These are phyloP conservation scores for Lentinula sp. DNA, from an alignment of 768 basidiomycete species.

Conservation along the genomic window DNA sequence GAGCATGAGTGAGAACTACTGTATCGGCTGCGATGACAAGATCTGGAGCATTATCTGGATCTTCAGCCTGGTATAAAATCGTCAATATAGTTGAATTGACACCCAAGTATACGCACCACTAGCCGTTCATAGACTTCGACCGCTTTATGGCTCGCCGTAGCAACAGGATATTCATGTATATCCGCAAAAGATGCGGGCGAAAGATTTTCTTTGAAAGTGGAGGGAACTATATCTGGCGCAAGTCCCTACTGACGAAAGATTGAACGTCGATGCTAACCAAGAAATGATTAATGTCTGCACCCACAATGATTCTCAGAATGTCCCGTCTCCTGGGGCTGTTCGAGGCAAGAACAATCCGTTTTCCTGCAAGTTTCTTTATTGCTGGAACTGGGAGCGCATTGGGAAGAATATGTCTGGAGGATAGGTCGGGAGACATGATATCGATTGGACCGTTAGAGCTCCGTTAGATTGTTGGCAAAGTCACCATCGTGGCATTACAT, in stretches of 20 bases:
- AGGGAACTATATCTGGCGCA: conserved; percentile 65
- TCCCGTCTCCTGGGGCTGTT: conserved; percentile 81
- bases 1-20: conserved; percentile 79
- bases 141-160: conserved; percentile 75
- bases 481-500: background rate
- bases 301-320: conserved; percentile 72
- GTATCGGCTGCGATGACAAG: conserved; percentile 94
- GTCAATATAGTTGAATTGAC: background rate
- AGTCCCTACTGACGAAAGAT: conserved; percentile 23
- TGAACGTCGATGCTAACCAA: background rate
- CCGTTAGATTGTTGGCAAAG: no score
- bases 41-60: conserved; percentile 69
- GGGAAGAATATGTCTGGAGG: conserved; percentile 46
- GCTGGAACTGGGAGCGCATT: conserved; percentile 59
- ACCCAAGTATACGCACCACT: conserved; percentile 38
- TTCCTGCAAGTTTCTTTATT: conserved; percentile 63
- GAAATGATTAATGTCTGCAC: conserved; percentile 20
- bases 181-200: conserved; percentile 61
- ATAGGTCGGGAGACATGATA: background rate
- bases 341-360: conserved; percentile 81
- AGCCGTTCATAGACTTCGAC: conserved; percentile 84
- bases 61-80: conserved; percentile 26
- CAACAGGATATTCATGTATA: conserved; percentile 67
- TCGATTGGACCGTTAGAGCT: no score
- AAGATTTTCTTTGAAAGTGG: conserved; percentile 78